Conservation (phyloP, 2,329 filamentous ascomycete genomes). For the Lachnellula suecica region DNA sequence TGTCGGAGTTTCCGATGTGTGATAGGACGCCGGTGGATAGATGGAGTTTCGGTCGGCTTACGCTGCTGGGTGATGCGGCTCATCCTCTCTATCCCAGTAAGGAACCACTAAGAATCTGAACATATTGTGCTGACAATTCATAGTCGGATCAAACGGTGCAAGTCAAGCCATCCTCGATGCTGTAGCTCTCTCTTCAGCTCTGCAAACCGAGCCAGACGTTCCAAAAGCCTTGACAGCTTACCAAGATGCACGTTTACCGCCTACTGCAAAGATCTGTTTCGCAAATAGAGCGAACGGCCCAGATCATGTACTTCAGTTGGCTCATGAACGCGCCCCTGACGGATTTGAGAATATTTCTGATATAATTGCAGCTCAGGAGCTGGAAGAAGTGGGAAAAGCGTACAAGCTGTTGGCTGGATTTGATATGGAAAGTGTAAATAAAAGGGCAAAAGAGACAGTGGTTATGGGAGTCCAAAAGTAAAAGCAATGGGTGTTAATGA, state of each 20-base stretch:
- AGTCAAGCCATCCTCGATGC: slow-evolving; percentile 46
- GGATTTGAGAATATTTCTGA: slow-evolving; percentile 41
- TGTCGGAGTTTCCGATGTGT: slow-evolving; percentile 47
- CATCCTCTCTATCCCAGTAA: slow-evolving; percentile 39
- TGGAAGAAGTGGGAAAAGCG: slow-evolving; percentile 37
- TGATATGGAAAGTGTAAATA: slow-evolving; percentile 44
- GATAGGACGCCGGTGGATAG: slow-evolving; percentile 41
- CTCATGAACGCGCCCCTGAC: slow-evolving; percentile 42
- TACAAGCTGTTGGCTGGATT: slow-evolving; percentile 45
- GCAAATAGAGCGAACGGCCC: slow-evolving; percentile 46
- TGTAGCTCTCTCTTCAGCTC: slow-evolving; percentile 36
- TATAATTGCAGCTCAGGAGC: slow-evolving; percentile 39
- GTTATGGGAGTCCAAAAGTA: slow-evolving; percentile 7
- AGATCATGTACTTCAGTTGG: slow-evolving; percentile 45
- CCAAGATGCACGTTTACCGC: slow-evolving; percentile 39
- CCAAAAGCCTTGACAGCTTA: slow-evolving; percentile 37
- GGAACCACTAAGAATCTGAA: background rate
- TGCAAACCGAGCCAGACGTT: slow-evolving; percentile 31
- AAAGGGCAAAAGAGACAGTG: slow-evolving; percentile 38
- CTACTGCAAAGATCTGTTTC: slow-evolving; percentile 45
- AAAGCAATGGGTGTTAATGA: background rate
- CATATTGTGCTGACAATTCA: background rate
- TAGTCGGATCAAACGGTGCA: slow-evolving; percentile 41
- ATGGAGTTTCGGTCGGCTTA: slow-evolving; percentile 38
- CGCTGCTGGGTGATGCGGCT: slow-evolving; percentile 42